Conservation (phyloP, 2,329 filamentous ascomycete species). For the Eutypa lata region DNA sequence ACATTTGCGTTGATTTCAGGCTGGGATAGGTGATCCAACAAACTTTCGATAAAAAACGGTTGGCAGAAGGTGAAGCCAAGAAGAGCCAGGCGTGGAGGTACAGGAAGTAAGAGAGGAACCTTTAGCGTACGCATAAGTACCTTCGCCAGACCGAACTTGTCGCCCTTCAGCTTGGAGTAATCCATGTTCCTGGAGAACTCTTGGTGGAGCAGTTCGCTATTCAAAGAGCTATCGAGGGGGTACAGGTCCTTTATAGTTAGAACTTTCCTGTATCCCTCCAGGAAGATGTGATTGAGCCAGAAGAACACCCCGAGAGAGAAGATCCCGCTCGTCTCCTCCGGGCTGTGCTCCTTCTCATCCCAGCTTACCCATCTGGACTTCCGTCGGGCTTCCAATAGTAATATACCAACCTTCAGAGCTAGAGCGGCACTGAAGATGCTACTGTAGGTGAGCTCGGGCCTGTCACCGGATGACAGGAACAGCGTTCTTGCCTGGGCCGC, state of each 20-base stretch:
- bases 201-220: conserved; percentile 13
- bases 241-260: conserved; percentile 30
- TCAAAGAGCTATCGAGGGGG: conserved; percentile 22
- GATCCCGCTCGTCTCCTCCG: conserved; percentile 29
- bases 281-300: conserved; percentile 30
- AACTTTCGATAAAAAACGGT: conserved; percentile 39
- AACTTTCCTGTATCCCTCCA: conserved; percentile 29
- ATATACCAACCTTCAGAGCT: conserved; percentile 32
- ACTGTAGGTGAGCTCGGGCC: conserved; percentile 18
- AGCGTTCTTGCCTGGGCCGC: conserved; percentile 38
- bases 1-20: conserved; percentile 15
- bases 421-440: conserved; percentile 33
- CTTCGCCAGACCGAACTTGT: conserved; percentile 26
- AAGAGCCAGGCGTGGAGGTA: conserved; percentile 34
- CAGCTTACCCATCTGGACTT: conserved; percentile 38
- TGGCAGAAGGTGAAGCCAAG: conserved; percentile 40
- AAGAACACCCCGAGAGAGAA: conserved; percentile 27
- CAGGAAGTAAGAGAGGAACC: conserved; percentile 30
- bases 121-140: conserved; percentile 27
- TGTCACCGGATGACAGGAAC: conserved; percentile 29
- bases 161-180: conserved; percentile 6
- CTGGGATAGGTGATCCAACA: conserved; percentile 31
- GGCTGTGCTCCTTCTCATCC: conserved; percentile 36
- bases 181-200: conserved; percentile 8
- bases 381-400: conserved; percentile 34